These are phyloP conservation scores for Yamadazyma insecticola DNA, from an alignment of 805 yeast genomes.

Conservation along the genomic window DNA sequence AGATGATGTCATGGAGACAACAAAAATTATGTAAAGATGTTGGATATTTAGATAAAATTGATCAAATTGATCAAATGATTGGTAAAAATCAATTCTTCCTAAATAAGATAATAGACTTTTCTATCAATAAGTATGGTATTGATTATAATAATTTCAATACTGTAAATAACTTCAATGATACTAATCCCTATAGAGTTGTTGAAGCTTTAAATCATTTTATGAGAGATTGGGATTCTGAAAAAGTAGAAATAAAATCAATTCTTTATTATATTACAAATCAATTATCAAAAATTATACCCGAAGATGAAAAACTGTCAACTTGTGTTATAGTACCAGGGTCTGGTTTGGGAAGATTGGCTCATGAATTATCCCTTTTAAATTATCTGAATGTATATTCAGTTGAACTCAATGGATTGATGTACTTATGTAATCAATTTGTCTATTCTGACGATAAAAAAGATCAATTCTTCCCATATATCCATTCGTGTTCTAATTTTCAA, in stretches of 20 bases:
- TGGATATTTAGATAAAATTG: slow-evolving; percentile 53
- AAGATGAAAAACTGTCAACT: slow-evolving; percentile 30
- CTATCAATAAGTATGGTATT: slow-evolving; percentile 42
- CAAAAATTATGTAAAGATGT: slow-evolving; percentile 48
- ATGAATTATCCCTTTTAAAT: slow-evolving; percentile 46
- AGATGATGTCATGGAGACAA: slow-evolving; percentile 50
- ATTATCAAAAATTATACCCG: slow-evolving; percentile 29
- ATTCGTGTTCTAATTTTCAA: slow-evolving; percentile 64
- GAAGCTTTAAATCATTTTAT: slow-evolving; percentile 73
- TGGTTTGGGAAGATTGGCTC: slow-evolving; percentile 77
- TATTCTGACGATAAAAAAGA: slow-evolving; percentile 30
- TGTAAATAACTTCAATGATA: slow-evolving; percentile 9
- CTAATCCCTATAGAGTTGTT: slow-evolving; percentile 37
- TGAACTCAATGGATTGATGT: slow-evolving; percentile 77
- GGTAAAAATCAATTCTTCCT: slow-evolving; percentile 46
- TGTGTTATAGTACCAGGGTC: slow-evolving; percentile 79
- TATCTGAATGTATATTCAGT: slow-evolving; percentile 59
- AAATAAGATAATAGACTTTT: slow-evolving; percentile 39
- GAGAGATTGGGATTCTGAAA: slow-evolving; percentile 63
- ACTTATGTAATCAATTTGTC: slow-evolving; percentile 57
- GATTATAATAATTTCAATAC: slow-evolving; percentile 28
- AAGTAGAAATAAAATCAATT: slow-evolving; percentile 41
- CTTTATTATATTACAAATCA: slow-evolving; percentile 46
- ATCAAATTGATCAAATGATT: slow-evolving; percentile 44
- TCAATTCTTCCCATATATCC: slow-evolving; percentile 46